Percentiles rank a stretch among this genome's conserved stretches.
phyloP scores from a whole-genome alignment of 176 grass and related monocot species.

The Oryza rufipogon region DNA sequence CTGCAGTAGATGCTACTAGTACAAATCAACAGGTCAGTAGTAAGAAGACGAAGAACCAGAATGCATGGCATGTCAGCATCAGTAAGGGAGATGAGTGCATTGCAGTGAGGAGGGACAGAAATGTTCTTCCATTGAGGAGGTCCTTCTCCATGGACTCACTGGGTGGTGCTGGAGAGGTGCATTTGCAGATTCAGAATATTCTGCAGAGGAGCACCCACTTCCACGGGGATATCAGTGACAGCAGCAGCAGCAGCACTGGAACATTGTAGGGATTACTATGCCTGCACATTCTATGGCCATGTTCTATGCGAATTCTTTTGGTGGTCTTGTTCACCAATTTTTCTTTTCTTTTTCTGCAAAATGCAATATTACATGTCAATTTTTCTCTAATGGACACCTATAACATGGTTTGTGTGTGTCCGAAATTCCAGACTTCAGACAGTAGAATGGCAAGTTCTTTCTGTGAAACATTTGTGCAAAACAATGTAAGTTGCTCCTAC shows the following conservation, averaged over 20 bases:
- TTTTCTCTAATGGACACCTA: background rate
- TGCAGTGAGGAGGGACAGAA: slow-evolving; percentile 21
- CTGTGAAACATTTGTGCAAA: background rate
- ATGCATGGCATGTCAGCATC: background rate
- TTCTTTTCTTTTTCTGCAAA: background rate
- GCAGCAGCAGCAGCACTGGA: slow-evolving; percentile 25
- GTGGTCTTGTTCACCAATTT: background rate
- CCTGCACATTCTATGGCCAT: background rate
- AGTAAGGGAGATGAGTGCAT: slow-evolving; percentile 61
- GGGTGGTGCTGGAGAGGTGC: slow-evolving; percentile 33
- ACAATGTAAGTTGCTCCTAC: background rate
- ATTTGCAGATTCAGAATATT: slow-evolving; percentile 55
- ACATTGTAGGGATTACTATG: slow-evolving; percentile 5
- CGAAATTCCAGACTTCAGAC: too few relatives aligned
- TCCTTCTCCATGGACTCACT: slow-evolving; percentile 63
- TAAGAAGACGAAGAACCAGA: slow-evolving; percentile 7
- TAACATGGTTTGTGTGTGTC: background rate
- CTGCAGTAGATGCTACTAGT: background rate
- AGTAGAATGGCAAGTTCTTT: background rate
- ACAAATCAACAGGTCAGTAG: background rate
- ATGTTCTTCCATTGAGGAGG: slow-evolving; percentile 48
- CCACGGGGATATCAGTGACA: slow-evolving; percentile 23
- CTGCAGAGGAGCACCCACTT: slow-evolving; percentile 49
- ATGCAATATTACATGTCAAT: background rate
- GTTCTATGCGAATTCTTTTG: background rate